Conservation (phyloP, 2,329 filamentous ascomycete genomes). For the Biscogniauxia sp. region DNA sequence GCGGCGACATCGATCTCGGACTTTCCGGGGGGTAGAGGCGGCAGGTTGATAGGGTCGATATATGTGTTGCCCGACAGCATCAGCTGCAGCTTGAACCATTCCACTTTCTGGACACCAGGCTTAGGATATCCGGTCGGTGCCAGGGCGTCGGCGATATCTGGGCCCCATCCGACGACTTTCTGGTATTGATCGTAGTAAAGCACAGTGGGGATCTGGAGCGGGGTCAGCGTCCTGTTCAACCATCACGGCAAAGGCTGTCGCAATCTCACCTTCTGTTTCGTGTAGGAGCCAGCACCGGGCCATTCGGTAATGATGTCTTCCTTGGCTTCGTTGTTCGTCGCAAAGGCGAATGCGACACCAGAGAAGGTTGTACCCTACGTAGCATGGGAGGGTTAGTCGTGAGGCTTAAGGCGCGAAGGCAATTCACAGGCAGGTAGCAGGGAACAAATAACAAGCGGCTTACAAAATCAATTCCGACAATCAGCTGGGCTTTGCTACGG, state of each 20-base stretch:
- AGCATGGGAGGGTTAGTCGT: constrained; percentile 21
- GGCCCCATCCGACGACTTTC: constrained; percentile 99
- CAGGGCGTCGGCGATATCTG: constrained; percentile 94
- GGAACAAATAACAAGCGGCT: constrained; percentile 14
- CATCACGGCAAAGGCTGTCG: neutral
- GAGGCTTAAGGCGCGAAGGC: neutral
- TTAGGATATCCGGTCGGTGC: constrained; percentile 97
- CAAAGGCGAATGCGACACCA: constrained; percentile 94
- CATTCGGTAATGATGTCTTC: constrained; percentile 99
- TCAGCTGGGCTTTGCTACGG: constrained; percentile 92
- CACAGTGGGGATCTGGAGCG: constrained; percentile 85
- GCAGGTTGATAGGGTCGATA: constrained; percentile 98
- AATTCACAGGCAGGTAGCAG: neutral
- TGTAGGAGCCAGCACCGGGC: constrained; percentile 95
- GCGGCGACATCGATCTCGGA: constrained; percentile 99
- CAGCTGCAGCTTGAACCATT: constrained; percentile 99
- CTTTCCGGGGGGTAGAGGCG: constrained; percentile 93
- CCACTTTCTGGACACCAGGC: constrained; percentile 95
- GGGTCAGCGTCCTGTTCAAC: constrained; percentile 17
- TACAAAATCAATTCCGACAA: constrained; percentile 98
- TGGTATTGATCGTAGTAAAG: constrained; percentile 99
- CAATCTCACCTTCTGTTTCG: constrained; percentile 85
- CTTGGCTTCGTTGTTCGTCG: constrained; percentile 94
- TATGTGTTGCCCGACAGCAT: constrained; percentile 99
- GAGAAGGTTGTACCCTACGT: constrained; percentile 95